Evolutionary conservation across 495 filamentous ascomycete genomes (phyloP), one percentile per base, ranked within the genome.

Genomic region (Aspergillus indologenus): DNA sequence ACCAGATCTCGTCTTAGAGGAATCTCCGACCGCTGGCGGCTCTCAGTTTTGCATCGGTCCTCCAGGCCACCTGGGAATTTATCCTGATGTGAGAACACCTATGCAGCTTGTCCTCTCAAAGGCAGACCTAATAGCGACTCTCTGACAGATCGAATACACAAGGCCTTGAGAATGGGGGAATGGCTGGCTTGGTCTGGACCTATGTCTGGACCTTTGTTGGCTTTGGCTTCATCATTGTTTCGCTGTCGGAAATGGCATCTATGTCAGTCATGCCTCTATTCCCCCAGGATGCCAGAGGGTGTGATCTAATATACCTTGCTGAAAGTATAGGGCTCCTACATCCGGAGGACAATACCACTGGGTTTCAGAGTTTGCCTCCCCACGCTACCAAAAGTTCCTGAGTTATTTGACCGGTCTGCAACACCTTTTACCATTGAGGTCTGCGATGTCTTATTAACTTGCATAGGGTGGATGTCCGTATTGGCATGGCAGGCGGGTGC

Each of bases 1-100:
- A 15, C 54, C 20, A 23, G 24, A 23, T 18, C 9, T n/a, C 15
- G 31, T 29, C 48, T 53, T 48, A 75, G 71, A 70, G 79, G 50
- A 79, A 77, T 44, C 79, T 79, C 60, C 68, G 71, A 18, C 79
- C 79, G 45, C 61, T 76, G 5, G 77, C 79, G 0, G 79, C 79
- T 18, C 58, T 81, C 14, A 75, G 75, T 6, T 81, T 80, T 60
- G 74, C 74, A 19, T 78, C 74, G 18, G 77, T 77, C 1, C 59
- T 82, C 19, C 76, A 80, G 66, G 72, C 74, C 7, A 78, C 75
- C 14, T 82, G 78, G 78, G 78, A 82, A 55, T 75, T 72, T 19
- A 70, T 77, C 46, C 53, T 77, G 18, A 69, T 75, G 63, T 64
- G 23, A n/a, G 54, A 40, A 40, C 52, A 15, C 26, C 26, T 9